A percentile compares a stretch with the other conserved stretches of the same genome.
These are phyloP conservation scores for Trametopsis cervina DNA, from an alignment of 768 basidiomycete species.

Conservation along the genomic window DNA sequence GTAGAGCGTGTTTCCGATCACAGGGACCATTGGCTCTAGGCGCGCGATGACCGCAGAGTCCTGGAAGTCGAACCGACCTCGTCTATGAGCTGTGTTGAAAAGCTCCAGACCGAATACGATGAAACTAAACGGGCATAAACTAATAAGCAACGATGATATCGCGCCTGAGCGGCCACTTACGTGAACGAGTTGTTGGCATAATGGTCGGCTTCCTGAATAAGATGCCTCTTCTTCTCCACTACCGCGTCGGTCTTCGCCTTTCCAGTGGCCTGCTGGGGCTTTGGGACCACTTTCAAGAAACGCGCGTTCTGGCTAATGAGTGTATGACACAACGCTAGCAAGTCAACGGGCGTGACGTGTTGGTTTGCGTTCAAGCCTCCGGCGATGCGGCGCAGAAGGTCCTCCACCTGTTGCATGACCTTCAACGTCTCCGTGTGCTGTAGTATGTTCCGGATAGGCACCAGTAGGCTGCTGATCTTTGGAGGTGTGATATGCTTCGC, in stretches of 20 bases:
- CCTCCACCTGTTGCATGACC: conserved; percentile 80
- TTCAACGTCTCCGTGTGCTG: conserved; percentile 77
- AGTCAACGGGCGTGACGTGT: conserved; percentile 57
- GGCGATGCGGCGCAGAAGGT: conserved; percentile 77
- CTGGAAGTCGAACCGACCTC: conserved; percentile 80
- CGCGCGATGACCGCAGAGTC: conserved; percentile 70
- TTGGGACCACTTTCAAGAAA: conserved; percentile 64
- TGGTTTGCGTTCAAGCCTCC: conserved; percentile 80
- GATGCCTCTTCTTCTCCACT: conserved; percentile 73
- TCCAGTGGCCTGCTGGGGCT: conserved; percentile 26
- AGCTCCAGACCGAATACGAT: conserved; percentile 89
- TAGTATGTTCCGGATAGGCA: conserved; percentile 79
- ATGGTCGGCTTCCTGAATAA: conserved; percentile 49
- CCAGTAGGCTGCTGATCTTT: conserved; percentile 68
- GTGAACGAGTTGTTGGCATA: conserved; percentile 86
- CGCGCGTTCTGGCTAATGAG: conserved; percentile 86
- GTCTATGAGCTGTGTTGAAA: conserved; percentile 79
- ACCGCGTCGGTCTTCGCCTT: conserved; percentile 48
- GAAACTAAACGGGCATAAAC: conserved; percentile 58
- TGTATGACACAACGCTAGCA: conserved; percentile 81
- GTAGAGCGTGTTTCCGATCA: conserved; percentile 90
- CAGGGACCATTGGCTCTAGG: conserved; percentile 78
- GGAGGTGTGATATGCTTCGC: conserved; percentile 73
- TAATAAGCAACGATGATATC: conserved; percentile 2
- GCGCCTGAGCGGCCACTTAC: conserved; percentile 30